Conservation (phyloP, 1,139 yeast species). For the Yamadazyma conglobata region DNA sequence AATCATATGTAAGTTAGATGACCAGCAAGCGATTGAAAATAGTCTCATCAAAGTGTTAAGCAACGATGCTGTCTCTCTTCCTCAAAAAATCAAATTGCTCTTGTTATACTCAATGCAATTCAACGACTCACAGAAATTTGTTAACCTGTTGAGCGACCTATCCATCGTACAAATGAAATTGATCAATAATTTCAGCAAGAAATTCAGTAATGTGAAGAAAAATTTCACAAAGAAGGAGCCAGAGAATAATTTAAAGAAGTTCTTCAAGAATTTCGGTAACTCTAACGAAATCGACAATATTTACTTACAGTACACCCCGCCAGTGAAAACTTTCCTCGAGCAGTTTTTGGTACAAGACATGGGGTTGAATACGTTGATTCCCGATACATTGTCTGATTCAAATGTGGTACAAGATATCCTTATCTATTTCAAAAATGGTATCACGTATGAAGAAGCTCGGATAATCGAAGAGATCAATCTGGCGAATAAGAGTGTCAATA, state of each 20-base stretch:
- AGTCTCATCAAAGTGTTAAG: conserved; percentile 27
- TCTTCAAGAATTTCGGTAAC: conserved; percentile 24
- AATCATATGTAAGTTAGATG: conserved; percentile 59
- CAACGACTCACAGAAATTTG: conserved; percentile 25
- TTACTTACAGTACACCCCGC: conserved; percentile 71
- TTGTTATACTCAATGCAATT: conserved; percentile 72
- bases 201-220: conserved; percentile 8
- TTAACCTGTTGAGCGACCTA: conserved; percentile 30
- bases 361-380: conserved; percentile 13
- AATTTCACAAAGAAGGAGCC: conserved; percentile 13
- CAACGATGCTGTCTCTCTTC: conserved; percentile 23
- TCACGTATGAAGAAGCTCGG: conserved; percentile 88
- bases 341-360: conserved; percentile 18
- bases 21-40: conserved; percentile 25
- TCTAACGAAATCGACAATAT: conserved; percentile 42
- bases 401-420: conserved; percentile 68
- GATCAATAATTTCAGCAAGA: conserved; percentile 27
- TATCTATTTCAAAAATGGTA: conserved; percentile 85
- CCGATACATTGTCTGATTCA: conserved; percentile 13
- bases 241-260: conserved; percentile 22
- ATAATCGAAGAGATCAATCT: conserved; percentile 68
- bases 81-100: conserved; percentile 47
- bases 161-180: conserved; percentile 33
- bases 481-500: conserved; percentile 44
- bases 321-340: conserved; percentile 48